phyloP scores from a whole-genome alignment of 305 asterid species.

The Fraxinus baroniana region DNA sequence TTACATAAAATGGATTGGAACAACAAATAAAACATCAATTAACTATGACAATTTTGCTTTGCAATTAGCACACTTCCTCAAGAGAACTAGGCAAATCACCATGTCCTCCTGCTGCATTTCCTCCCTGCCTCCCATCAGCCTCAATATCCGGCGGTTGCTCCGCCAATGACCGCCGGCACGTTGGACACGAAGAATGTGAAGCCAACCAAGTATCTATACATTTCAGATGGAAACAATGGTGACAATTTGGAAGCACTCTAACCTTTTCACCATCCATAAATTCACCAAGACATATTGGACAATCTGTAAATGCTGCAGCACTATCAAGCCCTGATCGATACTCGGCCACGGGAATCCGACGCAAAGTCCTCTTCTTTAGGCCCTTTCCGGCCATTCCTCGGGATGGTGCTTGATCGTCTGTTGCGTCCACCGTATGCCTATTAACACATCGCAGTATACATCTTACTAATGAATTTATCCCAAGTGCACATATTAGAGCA shows the following conservation, averaged over 20 bases:
- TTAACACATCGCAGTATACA: conserved; percentile 39
- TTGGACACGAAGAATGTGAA: conserved; percentile 79
- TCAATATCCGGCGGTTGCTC: conserved; percentile 35
- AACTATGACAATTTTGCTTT: background rate
- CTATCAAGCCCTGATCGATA: conserved; percentile 32
- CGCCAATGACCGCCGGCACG: conserved; percentile 65
- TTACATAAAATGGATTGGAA: background rate
- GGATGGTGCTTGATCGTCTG: conserved; percentile 19
- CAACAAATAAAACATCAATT: background rate
- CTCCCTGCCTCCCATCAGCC: conserved; percentile 26
- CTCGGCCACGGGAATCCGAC: conserved; percentile 37
- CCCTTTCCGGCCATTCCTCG: conserved; percentile 27
- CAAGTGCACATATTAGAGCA: conserved; percentile 68
- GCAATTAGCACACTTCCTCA: conserved; percentile 39
- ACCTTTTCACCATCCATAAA: conserved; percentile 73
- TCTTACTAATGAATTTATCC: conserved; percentile 53
- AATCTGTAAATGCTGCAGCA: conserved; percentile 34
- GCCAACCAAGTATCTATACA: conserved; percentile 77
- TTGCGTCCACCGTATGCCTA: conserved; percentile 30
- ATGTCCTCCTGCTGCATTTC: conserved; percentile 29
- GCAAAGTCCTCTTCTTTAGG: conserved; percentile 34
- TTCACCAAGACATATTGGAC: conserved; percentile 60
- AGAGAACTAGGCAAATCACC: conserved; percentile 24
- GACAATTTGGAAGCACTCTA: conserved; percentile 66
- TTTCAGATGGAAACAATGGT: conserved; percentile 67